phyloP scores from a whole-genome alignment of 2,329 filamentous ascomycete genomes.

The Epichloe gansuensis region DNA sequence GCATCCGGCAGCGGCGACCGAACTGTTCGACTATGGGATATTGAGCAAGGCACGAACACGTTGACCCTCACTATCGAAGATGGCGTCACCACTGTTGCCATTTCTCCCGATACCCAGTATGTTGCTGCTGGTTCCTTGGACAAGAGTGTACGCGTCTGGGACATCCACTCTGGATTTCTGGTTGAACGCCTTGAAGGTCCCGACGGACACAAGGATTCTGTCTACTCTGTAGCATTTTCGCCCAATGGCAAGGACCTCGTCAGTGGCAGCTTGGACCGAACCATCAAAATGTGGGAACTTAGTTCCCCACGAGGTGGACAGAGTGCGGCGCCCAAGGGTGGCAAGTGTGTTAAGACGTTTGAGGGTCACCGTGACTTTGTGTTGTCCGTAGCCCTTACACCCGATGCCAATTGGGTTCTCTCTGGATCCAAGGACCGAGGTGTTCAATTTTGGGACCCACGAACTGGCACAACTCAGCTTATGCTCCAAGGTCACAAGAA shows the following conservation, averaged over 20 bases:
- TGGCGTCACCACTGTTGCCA: constrained; percentile 92
- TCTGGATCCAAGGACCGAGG: constrained; percentile 95
- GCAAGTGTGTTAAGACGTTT: constrained; percentile 92
- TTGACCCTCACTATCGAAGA: constrained; percentile 88
- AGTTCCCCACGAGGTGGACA: constrained; percentile 57
- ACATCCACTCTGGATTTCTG: constrained; percentile 72
- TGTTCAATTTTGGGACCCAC: constrained; percentile 97
- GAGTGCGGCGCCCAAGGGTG: constrained; percentile 61
- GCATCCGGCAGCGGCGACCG: constrained; percentile 91
- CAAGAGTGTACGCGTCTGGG: constrained; percentile 97
- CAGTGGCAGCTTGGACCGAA: constrained; percentile 91
- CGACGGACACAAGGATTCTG: constrained; percentile 91
- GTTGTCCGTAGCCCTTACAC: constrained; percentile 86
- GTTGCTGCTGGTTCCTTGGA: constrained; percentile 92
- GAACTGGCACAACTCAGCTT: constrained; percentile 84
- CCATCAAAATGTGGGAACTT: constrained; percentile 99
- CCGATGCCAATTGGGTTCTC: constrained; percentile 90
- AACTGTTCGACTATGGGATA: constrained; percentile 93
- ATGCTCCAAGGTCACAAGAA: constrained; percentile 99
- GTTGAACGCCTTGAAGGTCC: constrained; percentile 86
- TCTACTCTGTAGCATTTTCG: constrained; percentile 93
- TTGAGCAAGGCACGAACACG: constrained; percentile 70
- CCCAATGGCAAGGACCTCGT: constrained; percentile 88
- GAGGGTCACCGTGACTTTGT: constrained; percentile 98
- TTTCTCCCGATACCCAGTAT: constrained; percentile 87